Conservation (phyloP, 257 asterid genomes). For the Solanum rostratum region DNA sequence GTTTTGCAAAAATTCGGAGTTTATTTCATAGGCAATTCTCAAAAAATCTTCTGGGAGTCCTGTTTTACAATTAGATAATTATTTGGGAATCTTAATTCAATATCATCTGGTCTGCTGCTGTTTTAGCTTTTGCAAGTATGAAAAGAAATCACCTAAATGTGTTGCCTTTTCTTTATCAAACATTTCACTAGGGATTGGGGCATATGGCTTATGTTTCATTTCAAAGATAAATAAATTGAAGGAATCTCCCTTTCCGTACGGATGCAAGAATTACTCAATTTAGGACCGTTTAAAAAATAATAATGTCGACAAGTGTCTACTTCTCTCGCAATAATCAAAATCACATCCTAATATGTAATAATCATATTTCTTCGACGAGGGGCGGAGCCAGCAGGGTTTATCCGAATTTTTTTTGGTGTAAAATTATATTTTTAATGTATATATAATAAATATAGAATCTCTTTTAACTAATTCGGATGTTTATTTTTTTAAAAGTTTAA, state of each 20-base stretch:
- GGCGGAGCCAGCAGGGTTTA: no score
- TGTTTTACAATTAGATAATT: background rate
- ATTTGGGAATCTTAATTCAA: background rate
- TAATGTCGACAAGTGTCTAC: background rate
- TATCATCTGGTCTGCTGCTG: background rate
- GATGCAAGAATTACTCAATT: background rate
- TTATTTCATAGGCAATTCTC: background rate
- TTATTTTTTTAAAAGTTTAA: no score
- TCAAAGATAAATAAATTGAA: background rate
- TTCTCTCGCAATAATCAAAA: background rate
- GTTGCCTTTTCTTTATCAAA: background rate
- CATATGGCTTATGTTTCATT: background rate
- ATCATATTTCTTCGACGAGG: background rate
- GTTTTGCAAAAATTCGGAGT: background rate
- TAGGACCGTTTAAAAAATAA: background rate
- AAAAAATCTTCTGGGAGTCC: background rate
- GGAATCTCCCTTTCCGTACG: background rate
- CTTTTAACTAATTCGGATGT: no score
- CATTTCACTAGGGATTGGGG: background rate
- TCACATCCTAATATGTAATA: background rate
- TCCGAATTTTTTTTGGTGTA: no score
- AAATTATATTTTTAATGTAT: no score
- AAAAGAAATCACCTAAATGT: background rate
- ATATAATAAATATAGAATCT: no score
- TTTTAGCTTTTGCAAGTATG: background rate